Evolutionary conservation across 306 rosid genomes (phyloP).

Genomic region (Glycine tomentella): DNA sequence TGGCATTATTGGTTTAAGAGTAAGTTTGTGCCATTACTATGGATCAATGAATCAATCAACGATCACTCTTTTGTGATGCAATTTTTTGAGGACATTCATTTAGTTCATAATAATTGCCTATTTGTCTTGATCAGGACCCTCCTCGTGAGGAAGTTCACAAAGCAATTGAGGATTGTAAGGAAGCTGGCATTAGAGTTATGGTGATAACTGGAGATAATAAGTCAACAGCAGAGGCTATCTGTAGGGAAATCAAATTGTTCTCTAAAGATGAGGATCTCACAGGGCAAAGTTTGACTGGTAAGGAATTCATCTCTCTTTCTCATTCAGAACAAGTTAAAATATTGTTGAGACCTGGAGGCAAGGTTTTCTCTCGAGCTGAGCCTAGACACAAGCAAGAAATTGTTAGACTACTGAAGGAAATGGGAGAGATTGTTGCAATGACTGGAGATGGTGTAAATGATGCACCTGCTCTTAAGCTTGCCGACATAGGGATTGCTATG

Average conservation of each 20-base stretch:
- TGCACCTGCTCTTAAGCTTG: slow-evolving; percentile 93
- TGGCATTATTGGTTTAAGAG: slow-evolving; percentile 88
- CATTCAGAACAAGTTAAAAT: slow-evolving; percentile 58
- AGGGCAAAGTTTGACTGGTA: slow-evolving; percentile 69
- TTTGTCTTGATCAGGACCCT: slow-evolving; percentile 68
- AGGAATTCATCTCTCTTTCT: slow-evolving; percentile 70
- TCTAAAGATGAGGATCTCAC: slow-evolving; percentile 61
- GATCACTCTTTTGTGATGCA: slow-evolving; percentile 8
- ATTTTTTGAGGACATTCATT: slow-evolving; percentile 27
- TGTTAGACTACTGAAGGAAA: slow-evolving; percentile 76
- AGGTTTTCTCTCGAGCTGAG: slow-evolving; percentile 89
- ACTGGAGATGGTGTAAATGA: slow-evolving; percentile 94
- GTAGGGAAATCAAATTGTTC: slow-evolving; percentile 74
- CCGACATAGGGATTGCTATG: slow-evolving; percentile 93
- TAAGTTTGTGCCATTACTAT: slow-evolving; percentile 48
- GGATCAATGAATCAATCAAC: too few species aligned
- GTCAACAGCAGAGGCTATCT: slow-evolving; percentile 90
- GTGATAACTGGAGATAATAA: slow-evolving; percentile 92
- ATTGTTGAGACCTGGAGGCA: slow-evolving; percentile 70
- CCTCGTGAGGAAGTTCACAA: slow-evolving; percentile 83
- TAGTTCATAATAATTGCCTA: slow-evolving; percentile 24
- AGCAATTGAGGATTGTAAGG: slow-evolving; percentile 75
- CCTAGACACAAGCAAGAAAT: slow-evolving; percentile 90
- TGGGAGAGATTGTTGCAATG: slow-evolving; percentile 91
- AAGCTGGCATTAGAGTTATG: slow-evolving; percentile 85